Percentiles rank a stretch among this genome's conserved stretches.
phyloP scores from a whole-genome alignment of 2,329 filamentous ascomycete species.

The Leptodontidium sp. region DNA sequence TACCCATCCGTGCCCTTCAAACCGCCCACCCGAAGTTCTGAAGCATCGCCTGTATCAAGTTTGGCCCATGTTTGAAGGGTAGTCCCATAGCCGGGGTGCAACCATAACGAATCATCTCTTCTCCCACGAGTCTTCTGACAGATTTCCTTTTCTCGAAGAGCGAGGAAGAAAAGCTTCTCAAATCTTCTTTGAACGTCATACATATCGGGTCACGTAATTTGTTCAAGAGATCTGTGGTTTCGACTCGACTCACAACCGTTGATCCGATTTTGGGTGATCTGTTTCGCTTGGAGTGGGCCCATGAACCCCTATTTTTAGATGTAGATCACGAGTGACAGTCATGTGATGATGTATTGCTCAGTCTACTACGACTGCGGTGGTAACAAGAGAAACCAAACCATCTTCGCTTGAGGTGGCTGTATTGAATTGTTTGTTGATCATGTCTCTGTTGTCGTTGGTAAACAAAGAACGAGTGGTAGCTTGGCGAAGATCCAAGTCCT shows the following conservation, averaged over 20 bases:
- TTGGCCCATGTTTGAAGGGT: constrained; percentile 11
- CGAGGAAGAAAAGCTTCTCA: background rate
- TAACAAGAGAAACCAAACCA: background rate
- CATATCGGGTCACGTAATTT: background rate
- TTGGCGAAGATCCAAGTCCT: constrained; percentile 8
- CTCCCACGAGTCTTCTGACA: constrained; percentile 1
- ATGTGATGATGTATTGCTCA: background rate
- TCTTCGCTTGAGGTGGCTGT: background rate
- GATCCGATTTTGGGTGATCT: constrained; percentile 2
- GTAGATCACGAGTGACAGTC: background rate
- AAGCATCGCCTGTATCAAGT: constrained; percentile 13
- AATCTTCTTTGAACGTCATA: background rate
- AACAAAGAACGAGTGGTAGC: constrained; percentile 7
- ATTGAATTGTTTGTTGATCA: background rate
- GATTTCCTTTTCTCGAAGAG: background rate
- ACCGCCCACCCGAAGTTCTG: constrained; percentile 4
- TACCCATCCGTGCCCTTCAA: constrained; percentile 10
- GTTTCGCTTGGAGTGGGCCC: too few species aligned
- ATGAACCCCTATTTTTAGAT: constrained; percentile 5
- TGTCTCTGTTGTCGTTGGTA: constrained; percentile 5
- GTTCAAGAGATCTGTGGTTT: background rate
- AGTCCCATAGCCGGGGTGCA: background rate
- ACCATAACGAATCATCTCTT: constrained; percentile 9
- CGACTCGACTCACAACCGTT: background rate
- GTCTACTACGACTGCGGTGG: background rate